Conservation (phyloP, 768 basidiomycete genomes). For the Mycena epipterygia region DNA sequence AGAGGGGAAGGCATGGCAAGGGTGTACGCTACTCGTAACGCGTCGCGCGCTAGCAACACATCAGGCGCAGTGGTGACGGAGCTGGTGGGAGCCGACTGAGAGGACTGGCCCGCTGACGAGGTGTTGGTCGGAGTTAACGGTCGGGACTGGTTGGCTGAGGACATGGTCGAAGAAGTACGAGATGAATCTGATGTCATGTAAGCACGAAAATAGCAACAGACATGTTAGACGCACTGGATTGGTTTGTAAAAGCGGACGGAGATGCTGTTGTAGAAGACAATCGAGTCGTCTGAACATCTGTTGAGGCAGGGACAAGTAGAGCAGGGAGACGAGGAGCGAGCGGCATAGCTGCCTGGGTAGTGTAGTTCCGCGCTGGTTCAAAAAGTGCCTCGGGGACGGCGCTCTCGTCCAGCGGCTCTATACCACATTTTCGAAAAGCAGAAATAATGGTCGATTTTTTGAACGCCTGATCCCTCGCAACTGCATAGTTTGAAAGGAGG, state of each 20-base stretch:
- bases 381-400: constrained; percentile 22
- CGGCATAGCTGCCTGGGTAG: constrained; percentile 14
- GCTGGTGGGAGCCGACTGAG: background rate
- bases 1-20: constrained; percentile 18
- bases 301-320: background rate
- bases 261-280: background rate
- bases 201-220: background rate
- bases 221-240: background rate
- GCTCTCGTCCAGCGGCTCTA: constrained; percentile 32
- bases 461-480: constrained; percentile 21
- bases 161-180: background rate
- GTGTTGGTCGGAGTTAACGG: background rate
- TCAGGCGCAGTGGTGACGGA: background rate
- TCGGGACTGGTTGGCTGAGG: background rate
- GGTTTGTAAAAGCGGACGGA: too few species aligned
- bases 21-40: background rate
- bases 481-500: constrained; percentile 28
- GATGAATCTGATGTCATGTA: background rate
- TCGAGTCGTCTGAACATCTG: too few species aligned
- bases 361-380: constrained; percentile 16
- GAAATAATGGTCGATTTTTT: constrained; percentile 31
- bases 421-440: constrained; percentile 37
- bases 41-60: background rate
- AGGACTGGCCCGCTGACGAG: background rate
- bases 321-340: constrained; percentile 7